Conservation (phyloP, 2,329 filamentous ascomycete species). For the Phoma herbarum region DNA sequence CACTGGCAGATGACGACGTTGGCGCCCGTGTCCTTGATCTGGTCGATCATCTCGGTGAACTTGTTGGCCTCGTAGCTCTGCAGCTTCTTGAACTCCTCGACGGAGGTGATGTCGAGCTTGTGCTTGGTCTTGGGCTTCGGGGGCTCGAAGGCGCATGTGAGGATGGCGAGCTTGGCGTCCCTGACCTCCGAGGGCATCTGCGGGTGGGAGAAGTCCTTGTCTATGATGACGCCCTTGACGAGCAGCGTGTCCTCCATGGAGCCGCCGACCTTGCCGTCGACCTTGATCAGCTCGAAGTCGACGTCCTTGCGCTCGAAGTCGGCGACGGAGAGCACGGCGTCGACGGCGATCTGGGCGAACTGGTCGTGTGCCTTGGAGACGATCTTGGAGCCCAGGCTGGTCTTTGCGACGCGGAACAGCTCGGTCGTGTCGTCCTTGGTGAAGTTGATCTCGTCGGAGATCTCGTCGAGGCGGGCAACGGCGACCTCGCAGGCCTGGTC, state of each 20-base stretch:
- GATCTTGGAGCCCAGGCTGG: slow-evolving; percentile 97
- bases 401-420: slow-evolving; percentile 92
- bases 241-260: slow-evolving; percentile 91
- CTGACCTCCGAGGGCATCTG: slow-evolving; percentile 97
- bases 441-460: slow-evolving; percentile 92
- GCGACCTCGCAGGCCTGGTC: slow-evolving; percentile 98
- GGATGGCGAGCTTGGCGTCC: slow-evolving; percentile 95
- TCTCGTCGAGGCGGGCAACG: slow-evolving; percentile 88
- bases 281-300: slow-evolving; percentile 99
- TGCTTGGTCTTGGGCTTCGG: slow-evolving; percentile 99
- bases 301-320: slow-evolving; percentile 97
- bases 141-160: slow-evolving; percentile 97
- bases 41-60: slow-evolving; percentile 97
- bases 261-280: slow-evolving; percentile 97
- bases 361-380: slow-evolving; percentile 99
- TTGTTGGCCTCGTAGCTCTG: slow-evolving; percentile 96
- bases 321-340: slow-evolving; percentile 94
- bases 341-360: slow-evolving; percentile 95
- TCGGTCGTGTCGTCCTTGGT: slow-evolving; percentile 81
- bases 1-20: slow-evolving; percentile 99
- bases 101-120: slow-evolving; percentile 95
- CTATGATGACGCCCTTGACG: slow-evolving; percentile 97
- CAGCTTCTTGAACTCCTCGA: slow-evolving; percentile 98
- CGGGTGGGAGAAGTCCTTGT: slow-evolving; percentile 99
- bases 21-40: slow-evolving; percentile 96